phyloP scores from a whole-genome alignment of 2,329 filamentous ascomycete genomes.

The Aspergillus pseudoviridinutans region DNA sequence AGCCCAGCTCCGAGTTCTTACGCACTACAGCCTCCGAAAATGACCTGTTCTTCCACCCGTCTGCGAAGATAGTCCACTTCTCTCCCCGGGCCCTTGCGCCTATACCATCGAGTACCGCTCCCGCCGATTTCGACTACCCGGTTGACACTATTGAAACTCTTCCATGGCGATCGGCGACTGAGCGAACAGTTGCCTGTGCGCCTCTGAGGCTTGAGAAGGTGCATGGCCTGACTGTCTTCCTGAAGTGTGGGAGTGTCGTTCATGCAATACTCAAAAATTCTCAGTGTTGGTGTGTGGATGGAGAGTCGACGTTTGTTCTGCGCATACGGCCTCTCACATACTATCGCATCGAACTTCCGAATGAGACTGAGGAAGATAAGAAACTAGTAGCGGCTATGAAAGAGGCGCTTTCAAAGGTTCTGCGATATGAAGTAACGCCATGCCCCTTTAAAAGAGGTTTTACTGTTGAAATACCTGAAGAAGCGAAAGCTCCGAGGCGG shows the following conservation, averaged over 20 bases:
- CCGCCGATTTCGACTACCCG: slow-evolving; percentile 45
- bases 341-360: slow-evolving; percentile 83
- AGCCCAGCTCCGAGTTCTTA: slow-evolving; percentile 24
- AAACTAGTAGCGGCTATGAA: slow-evolving; percentile 64
- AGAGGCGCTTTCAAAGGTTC: slow-evolving; percentile 63
- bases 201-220: slow-evolving; percentile 80
- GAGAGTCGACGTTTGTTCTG: slow-evolving; percentile 78
- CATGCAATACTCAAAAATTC: slow-evolving; percentile 86
- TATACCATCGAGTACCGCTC: slow-evolving; percentile 41
- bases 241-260: slow-evolving; percentile 78
- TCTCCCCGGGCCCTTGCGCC: slow-evolving; percentile 39
- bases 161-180: slow-evolving; percentile 69
- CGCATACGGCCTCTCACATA: slow-evolving; percentile 79
- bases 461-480: slow-evolving; percentile 67
- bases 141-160: slow-evolving; percentile 59
- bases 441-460: slow-evolving; percentile 82
- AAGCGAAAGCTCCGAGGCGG: slow-evolving; percentile 60
- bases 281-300: slow-evolving; percentile 91
- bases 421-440: slow-evolving; percentile 82
- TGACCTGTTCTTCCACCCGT: slow-evolving; percentile 66
- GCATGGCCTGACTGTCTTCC: slow-evolving; percentile 78
- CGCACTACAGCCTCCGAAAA: slow-evolving; percentile 29
- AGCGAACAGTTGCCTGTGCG: slow-evolving; percentile 78
- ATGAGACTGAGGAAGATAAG: slow-evolving; percentile 60
- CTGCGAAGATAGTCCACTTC: slow-evolving; percentile 68